A percentile compares a stretch with the other conserved stretches of the same genome.
Conservation (phyloP, 441 rosid genomes). For the Theobroma grandiflorum region DNA sequence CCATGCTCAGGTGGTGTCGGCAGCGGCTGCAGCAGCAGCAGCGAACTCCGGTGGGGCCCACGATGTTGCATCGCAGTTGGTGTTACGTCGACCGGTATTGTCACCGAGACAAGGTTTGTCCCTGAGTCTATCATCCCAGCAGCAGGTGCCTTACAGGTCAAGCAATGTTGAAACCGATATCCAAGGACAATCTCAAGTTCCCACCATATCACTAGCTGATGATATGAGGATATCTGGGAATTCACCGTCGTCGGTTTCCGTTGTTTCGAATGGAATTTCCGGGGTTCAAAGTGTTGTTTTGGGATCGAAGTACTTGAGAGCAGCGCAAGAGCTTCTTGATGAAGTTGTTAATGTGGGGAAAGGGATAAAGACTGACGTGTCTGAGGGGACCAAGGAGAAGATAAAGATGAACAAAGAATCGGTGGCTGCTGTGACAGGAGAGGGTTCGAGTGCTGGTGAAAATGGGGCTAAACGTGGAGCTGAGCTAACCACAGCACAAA, state of each 20-base stretch:
- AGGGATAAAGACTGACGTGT: conserved; percentile 29
- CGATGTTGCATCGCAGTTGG: conserved; percentile 27
- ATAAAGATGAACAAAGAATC: conserved; percentile 37
- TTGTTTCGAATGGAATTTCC: conserved; percentile 45
- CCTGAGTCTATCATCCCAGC: conserved; percentile 51
- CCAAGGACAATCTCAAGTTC: conserved; percentile 29
- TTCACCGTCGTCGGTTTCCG: conserved; percentile 49
- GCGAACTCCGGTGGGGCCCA: conserved; percentile 26
- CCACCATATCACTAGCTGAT: conserved; percentile 31
- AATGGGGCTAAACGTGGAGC: conserved; percentile 25
- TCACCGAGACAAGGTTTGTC: conserved; percentile 56
- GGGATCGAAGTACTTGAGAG: conserved; percentile 70
- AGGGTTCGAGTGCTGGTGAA: conserved; percentile 37
- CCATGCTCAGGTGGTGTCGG: conserved; percentile 33
- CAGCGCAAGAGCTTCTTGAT: conserved; percentile 76
- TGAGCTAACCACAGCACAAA: conserved; percentile 52
- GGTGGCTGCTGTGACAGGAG: conserved; percentile 31
- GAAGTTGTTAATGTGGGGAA: conserved; percentile 64
- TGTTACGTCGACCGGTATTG: conserved; percentile 30
- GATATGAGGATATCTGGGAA: conserved; percentile 35
- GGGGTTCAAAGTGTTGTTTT: conserved; percentile 43
- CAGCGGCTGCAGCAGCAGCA: neutral
- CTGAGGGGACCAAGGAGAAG: conserved; percentile 37
- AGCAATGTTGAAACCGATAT: conserved; percentile 21
- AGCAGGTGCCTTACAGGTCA: conserved; percentile 32